These are phyloP conservation scores for Teratosphaeriaceae sp. DNA, from an alignment of 2,329 filamentous ascomycete species.

Conservation along the genomic window DNA sequence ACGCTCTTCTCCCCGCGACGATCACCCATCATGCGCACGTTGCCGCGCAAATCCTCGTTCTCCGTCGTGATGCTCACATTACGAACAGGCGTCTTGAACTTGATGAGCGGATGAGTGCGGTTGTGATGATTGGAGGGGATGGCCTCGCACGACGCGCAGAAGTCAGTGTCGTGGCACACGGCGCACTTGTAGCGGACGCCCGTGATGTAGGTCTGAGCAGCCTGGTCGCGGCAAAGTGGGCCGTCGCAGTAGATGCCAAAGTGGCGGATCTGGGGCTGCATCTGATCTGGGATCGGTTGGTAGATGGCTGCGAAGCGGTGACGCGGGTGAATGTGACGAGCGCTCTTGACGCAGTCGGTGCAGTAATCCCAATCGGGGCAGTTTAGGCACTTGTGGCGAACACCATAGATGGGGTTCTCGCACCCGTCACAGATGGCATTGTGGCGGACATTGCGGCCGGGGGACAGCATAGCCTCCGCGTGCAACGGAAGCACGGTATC, in stretches of 20 bases:
- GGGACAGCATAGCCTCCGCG: slow-evolving; percentile 61
- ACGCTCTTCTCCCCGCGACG: slow-evolving; percentile 22
- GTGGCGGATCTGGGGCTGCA: slow-evolving; percentile 51
- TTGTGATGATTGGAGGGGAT: slow-evolving; percentile 80
- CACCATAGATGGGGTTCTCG: slow-evolving; percentile 76
- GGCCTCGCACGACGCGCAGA: slow-evolving; percentile 91
- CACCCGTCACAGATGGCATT: slow-evolving; percentile 93
- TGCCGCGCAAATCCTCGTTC: slow-evolving; percentile 65
- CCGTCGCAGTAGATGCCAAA: slow-evolving; percentile 91
- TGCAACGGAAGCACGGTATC: slow-evolving; percentile 55
- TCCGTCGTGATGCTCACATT: slow-evolving; percentile 81
- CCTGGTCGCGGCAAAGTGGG: slow-evolving; percentile 65
- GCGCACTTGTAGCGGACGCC: slow-evolving; percentile 96
- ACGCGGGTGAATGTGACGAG: slow-evolving; percentile 63
- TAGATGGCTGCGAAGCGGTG: slow-evolving; percentile 90
- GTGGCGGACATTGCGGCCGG: slow-evolving; percentile 76
- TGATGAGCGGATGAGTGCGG: slow-evolving; percentile 92
- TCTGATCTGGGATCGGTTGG: slow-evolving; percentile 54
- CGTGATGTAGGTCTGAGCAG: slow-evolving; percentile 57
- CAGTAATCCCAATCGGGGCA: slow-evolving; percentile 99
- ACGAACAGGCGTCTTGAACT: slow-evolving; percentile 89
- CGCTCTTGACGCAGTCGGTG: slow-evolving; percentile 62
- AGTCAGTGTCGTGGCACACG: slow-evolving; percentile 89
- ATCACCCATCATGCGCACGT: slow-evolving; percentile 69
- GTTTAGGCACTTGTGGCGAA: slow-evolving; percentile 93